Conservation (phyloP, 2,329 filamentous ascomycete genomes). For the Verticillium nubilum region DNA sequence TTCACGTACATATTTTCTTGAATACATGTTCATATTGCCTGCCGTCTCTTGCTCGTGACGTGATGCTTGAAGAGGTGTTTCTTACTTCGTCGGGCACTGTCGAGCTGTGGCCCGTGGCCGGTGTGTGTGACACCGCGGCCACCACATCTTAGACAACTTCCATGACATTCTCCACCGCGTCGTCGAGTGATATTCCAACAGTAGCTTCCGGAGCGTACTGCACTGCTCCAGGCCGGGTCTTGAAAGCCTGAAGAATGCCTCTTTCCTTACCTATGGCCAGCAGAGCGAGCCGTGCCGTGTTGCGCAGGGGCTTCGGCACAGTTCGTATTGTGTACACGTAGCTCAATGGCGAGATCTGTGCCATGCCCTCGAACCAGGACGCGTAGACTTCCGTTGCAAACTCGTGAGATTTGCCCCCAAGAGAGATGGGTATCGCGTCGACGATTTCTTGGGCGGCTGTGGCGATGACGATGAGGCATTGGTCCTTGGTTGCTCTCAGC, state of each 20-base stretch:
- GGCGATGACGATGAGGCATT: conserved; percentile 14
- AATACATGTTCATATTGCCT: neutral
- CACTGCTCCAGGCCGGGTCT: neutral
- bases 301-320: conserved; percentile 20
- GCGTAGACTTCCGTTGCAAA: neutral
- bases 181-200: neutral
- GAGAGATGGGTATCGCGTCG: conserved; percentile 15
- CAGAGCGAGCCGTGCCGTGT: conserved; percentile 20
- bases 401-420: conserved; percentile 18
- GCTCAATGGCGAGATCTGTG: conserved; percentile 31
- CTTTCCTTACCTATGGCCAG: conserved; percentile 27
- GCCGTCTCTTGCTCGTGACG: neutral
- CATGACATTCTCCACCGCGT: neutral
- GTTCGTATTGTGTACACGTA: conserved; percentile 22
- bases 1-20: neutral
- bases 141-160: neutral
- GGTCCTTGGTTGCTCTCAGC: neutral
- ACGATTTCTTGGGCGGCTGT: conserved; percentile 22
- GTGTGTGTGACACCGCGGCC: too few species aligned
- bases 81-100: too few species aligned
- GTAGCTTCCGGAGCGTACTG: neutral
- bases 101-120: too few species aligned
- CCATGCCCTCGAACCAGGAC: conserved; percentile 28
- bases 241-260: conserved; percentile 30
- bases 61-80: neutral